phyloP scores from a whole-genome alignment of 257 asterid species.

The Ligustrum vulgare region DNA sequence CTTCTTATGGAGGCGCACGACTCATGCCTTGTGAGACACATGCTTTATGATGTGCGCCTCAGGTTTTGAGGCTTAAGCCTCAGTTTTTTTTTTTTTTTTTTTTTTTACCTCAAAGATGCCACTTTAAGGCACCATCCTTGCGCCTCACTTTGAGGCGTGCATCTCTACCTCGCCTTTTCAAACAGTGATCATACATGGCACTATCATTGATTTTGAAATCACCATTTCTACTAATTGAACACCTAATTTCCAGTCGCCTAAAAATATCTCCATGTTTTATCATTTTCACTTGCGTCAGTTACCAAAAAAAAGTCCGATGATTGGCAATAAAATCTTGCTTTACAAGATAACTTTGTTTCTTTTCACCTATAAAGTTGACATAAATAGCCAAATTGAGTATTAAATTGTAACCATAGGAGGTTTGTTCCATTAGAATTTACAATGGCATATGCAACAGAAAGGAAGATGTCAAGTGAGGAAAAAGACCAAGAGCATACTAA shows the following conservation, averaged over 20 bases:
- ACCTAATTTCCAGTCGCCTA: not conserved
- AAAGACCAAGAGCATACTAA: not conserved
- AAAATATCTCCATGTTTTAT: conserved; percentile 3
- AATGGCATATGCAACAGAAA: conserved; percentile 7
- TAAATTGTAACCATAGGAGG: not conserved
- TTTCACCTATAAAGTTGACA: not conserved
- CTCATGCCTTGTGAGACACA: too few species aligned
- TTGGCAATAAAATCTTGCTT: conserved; percentile 6
- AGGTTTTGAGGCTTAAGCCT: too few species aligned
- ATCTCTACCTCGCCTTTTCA: too few species aligned
- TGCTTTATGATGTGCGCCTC: too few species aligned
- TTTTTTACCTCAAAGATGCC: too few species aligned
- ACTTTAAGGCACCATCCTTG: too few species aligned
- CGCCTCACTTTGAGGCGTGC: too few species aligned
- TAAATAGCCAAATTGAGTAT: not conserved
- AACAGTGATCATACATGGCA: not conserved
- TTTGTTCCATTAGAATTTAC: not conserved
- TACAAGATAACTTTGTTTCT: conserved; percentile 11
- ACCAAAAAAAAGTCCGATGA: not conserved
- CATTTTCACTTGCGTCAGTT: not conserved
- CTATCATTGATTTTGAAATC: not conserved
- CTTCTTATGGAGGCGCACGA: too few species aligned
- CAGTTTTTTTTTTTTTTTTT: too few species aligned
- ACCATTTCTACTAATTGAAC: not conserved
- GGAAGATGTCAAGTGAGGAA: conserved; percentile 10